Evolutionary conservation across 371 early-diverging fungal species (phyloP).

Genomic region (Lichtheimia ornata): DNA sequence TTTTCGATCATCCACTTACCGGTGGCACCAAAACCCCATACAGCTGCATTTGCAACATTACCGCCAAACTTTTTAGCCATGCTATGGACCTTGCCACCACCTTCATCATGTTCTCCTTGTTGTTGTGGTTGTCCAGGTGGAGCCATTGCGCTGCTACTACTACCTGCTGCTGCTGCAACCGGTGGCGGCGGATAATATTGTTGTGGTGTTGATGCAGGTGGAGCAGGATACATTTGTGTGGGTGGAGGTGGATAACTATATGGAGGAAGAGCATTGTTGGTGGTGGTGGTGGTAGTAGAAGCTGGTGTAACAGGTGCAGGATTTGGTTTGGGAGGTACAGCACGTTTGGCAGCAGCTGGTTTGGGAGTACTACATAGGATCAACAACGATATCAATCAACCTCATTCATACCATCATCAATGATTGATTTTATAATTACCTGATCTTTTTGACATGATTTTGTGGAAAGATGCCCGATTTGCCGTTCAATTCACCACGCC

Average conservation of each 20-base stretch:
- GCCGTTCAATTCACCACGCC: slow-evolving; percentile 45
- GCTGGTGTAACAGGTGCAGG: slow-evolving; percentile 5
- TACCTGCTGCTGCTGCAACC: slow-evolving; percentile 3
- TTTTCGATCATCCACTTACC: slow-evolving; percentile 25
- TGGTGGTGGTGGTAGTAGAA: slow-evolving; percentile 3
- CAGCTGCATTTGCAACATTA: slow-evolving; percentile 42
- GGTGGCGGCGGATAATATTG: slow-evolving; percentile 24
- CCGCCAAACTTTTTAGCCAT: slow-evolving; percentile 47
- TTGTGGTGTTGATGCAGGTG: slow-evolving; percentile 23
- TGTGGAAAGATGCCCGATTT: slow-evolving; percentile 53
- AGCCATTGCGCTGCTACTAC: not conserved
- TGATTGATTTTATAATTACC: slow-evolving; percentile 20
- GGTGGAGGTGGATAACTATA: slow-evolving; percentile 54
- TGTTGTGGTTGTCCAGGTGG: slow-evolving; percentile 3
- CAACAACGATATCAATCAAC: not conserved
- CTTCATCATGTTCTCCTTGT: slow-evolving; percentile 9
- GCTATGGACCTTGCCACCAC: slow-evolving; percentile 27
- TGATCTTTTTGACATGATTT: slow-evolving; percentile 47
- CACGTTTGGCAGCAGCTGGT: slow-evolving; percentile 4
- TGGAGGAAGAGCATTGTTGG: slow-evolving; percentile 17
- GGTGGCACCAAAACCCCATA: slow-evolving; percentile 50
- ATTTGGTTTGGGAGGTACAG: slow-evolving; percentile 15
- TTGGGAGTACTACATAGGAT: not conserved
- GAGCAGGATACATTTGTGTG: slow-evolving; percentile 37
- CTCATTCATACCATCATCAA: not conserved